Percentiles rank a stretch among this genome's conserved stretches.
Conservation (phyloP, 768 basidiomycete species). For the Saitozyma podzolica region DNA sequence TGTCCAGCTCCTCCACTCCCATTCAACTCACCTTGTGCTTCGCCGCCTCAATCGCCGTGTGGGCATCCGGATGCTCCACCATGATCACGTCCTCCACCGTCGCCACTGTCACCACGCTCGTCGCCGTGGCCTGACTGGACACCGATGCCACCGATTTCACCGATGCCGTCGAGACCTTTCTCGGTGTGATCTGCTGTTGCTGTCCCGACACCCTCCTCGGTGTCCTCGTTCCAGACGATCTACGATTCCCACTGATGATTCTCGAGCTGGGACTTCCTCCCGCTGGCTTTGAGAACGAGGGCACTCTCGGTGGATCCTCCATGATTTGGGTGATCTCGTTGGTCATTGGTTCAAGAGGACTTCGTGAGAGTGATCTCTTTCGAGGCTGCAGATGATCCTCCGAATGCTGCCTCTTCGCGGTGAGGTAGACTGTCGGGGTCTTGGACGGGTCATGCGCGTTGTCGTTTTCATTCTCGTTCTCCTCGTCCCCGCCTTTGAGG, state of each 20-base stretch:
- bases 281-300: slow-evolving; percentile 6
- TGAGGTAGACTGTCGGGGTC: slow-evolving; percentile 10
- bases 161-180: slow-evolving; percentile 9
- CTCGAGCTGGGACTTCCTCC: slow-evolving; percentile 10
- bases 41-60: slow-evolving; percentile 15
- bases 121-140: not conserved
- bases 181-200: slow-evolving; percentile 6
- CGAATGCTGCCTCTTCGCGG: slow-evolving; percentile 45
- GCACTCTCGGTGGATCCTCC: slow-evolving; percentile 17
- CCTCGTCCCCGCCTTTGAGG: slow-evolving; percentile 28
- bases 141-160: slow-evolving; percentile 1
- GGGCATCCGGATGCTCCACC: slow-evolving; percentile 21
- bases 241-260: slow-evolving; percentile 4
- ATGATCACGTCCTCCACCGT: slow-evolving; percentile 16
- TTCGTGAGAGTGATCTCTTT: slow-evolving; percentile 40
- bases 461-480: slow-evolving; percentile 18
- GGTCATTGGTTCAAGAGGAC: slow-evolving; percentile 22
- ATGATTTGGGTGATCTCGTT: not conserved
- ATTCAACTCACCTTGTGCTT: slow-evolving; percentile 9
- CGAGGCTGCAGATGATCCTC: slow-evolving; percentile 45
- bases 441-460: slow-evolving; percentile 5
- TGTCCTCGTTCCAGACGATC: slow-evolving; percentile 9
- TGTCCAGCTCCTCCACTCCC: no score
- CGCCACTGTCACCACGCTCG: slow-evolving; percentile 6
- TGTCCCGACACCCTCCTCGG: slow-evolving; percentile 11